These are phyloP conservation scores for Chytriomyces hyalinus DNA, from an alignment of 192 early-diverging fungal species.

Conservation along the genomic window DNA sequence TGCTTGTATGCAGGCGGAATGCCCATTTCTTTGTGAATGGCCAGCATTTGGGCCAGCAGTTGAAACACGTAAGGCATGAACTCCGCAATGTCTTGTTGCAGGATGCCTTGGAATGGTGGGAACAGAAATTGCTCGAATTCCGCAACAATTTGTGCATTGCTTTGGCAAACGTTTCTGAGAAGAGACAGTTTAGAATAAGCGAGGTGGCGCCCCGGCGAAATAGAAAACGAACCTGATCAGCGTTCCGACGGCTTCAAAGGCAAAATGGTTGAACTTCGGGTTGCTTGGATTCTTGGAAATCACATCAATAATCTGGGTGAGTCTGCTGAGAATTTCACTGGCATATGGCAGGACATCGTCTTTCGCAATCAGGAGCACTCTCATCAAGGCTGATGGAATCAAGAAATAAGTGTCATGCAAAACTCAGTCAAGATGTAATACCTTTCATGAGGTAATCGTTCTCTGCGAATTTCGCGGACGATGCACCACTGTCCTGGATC, in stretches of 20 bases:
- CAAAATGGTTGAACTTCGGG: constrained; percentile 96
- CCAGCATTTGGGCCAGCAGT: constrained; percentile 86
- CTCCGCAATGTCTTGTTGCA: constrained; percentile 84
- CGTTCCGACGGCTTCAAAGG: constrained; percentile 91
- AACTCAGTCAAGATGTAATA: constrained; percentile 30
- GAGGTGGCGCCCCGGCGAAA: constrained; percentile 2
- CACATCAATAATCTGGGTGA: constrained; percentile 79
- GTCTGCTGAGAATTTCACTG: constrained; percentile 70
- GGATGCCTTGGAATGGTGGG: constrained; percentile 85
- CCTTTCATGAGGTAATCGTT: constrained; percentile 96
- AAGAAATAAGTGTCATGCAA: constrained; percentile 14
- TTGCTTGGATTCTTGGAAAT: constrained; percentile 96
- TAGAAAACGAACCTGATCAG: constrained; percentile 66
- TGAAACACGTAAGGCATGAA: constrained; percentile 98
- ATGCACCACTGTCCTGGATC: constrained; percentile 70
- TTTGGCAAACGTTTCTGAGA: constrained; percentile 77
- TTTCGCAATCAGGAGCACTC: constrained; percentile 79
- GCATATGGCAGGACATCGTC: constrained; percentile 76
- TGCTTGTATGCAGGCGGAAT: constrained; percentile 76
- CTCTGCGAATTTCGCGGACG: constrained; percentile 92
- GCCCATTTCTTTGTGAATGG: constrained; percentile 67
- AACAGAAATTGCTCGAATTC: constrained; percentile 89
- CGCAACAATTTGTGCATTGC: constrained; percentile 66
- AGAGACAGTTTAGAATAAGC: constrained; percentile 3
- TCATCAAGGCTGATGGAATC: constrained; percentile 70